Percentiles rank a stretch among this genome's conserved stretches.
Conservation (phyloP, 78 protist species). For the Speleostelium caveatum region DNA sequence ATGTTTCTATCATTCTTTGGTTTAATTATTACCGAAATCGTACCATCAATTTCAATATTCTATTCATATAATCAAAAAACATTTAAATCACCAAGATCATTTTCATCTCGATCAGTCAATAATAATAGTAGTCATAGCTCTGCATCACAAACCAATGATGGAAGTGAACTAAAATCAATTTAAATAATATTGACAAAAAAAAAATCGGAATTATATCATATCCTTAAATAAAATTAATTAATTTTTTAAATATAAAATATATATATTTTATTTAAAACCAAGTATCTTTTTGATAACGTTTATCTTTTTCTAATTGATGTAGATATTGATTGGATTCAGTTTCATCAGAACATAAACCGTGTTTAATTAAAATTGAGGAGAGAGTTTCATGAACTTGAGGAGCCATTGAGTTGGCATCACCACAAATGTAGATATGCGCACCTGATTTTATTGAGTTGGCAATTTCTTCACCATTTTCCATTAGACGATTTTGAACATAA, state of each 20-base stretch:
- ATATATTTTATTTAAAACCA: slow-evolving; percentile 67
- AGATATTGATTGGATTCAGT: slow-evolving; percentile 47
- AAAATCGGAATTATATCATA: too few species aligned
- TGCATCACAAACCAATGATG: too few species aligned
- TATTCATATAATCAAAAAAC: too few species aligned
- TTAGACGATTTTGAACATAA: slow-evolving; percentile 88
- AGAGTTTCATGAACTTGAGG: slow-evolving; percentile 61
- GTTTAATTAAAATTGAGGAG: slow-evolving; percentile 10
- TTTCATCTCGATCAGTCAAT: too few species aligned
- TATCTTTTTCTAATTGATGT: slow-evolving; percentile 36
- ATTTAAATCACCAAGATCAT: too few species aligned
- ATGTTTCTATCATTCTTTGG: too few species aligned
- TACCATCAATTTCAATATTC: too few species aligned
- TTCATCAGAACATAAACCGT: slow-evolving; percentile 24
- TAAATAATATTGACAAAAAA: too few species aligned
- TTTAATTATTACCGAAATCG: too few species aligned
- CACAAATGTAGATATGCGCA: slow-evolving; percentile 75
- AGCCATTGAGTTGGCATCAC: slow-evolving; percentile 81
- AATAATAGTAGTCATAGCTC: too few species aligned
- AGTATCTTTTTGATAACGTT: slow-evolving; percentile 74
- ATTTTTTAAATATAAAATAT: neutral
- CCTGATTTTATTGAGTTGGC: slow-evolving; percentile 27
- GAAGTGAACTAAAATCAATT: too few species aligned
- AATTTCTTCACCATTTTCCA: slow-evolving; percentile 28
- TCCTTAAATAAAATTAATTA: neutral